Conservation (phyloP, 441 rosid genomes). For the Populus hybrid region DNA sequence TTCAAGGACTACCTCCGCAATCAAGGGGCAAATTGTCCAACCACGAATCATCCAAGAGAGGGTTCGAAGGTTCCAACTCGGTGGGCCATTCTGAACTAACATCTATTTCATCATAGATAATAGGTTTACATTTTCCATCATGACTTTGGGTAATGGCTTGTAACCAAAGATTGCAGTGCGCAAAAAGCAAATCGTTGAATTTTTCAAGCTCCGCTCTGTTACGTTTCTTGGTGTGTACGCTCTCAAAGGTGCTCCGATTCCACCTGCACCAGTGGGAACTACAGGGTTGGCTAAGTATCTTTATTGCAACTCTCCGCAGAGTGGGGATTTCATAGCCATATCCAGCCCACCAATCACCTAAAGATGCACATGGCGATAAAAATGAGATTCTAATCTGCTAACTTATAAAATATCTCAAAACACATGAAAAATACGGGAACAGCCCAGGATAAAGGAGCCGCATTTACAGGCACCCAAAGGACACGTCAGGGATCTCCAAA, state of each 20-base stretch:
- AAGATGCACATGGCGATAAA: slow-evolving; percentile 3
- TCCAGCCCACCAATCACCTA: slow-evolving; percentile 74
- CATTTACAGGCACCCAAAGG: background rate
- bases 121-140: slow-evolving; percentile 36
- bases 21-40: slow-evolving; percentile 36
- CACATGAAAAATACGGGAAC: background rate
- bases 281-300: slow-evolving; percentile 56
- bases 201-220: slow-evolving; percentile 36
- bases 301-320: slow-evolving; percentile 49
- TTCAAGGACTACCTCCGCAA: slow-evolving; percentile 34
- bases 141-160: slow-evolving; percentile 32
- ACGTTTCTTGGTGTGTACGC: slow-evolving; percentile 36
- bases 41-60: slow-evolving; percentile 49
- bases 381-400: slow-evolving; percentile 5
- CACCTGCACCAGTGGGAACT: slow-evolving; percentile 62
- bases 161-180: slow-evolving; percentile 59
- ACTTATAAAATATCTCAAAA: background rate
- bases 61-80: slow-evolving; percentile 35
- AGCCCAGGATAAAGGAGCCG: background rate
- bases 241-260: slow-evolving; percentile 53
- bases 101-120: slow-evolving; percentile 47
- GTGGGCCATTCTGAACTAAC: slow-evolving; percentile 52
- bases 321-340: slow-evolving; percentile 59
- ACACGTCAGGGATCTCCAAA: background rate
- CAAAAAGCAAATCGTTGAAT: slow-evolving; percentile 48